Base-by-base conservation (phyloP, 1,284 basidiomycete genomes). In the Apiotrichum brassicae region DNA sequence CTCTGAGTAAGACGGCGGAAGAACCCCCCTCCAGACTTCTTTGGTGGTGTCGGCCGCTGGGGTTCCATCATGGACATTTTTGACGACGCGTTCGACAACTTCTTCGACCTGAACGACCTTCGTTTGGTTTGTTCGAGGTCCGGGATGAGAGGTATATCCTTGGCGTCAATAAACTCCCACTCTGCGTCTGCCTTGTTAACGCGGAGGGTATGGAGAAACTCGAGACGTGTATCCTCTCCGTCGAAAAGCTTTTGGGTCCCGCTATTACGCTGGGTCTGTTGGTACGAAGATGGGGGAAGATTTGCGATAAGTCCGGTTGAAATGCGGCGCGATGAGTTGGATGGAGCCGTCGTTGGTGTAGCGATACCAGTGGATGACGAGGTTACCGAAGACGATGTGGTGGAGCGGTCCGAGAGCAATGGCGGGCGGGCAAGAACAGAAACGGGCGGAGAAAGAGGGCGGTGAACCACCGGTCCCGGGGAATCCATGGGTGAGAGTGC, bases 81-180 rank as follows among this genome's bases (percentile, higher is more conserved):
- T 13, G 14, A 19, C 16, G 40, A 28, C n/a, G n/a, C n/a, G n/a
- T n/a, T n/a, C 24, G 26, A 6, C 18, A 4, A 16, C 33, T 7
- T 34, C n/a, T 16, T 34, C 33, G n/a, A n/a, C 22, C 40, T 28
- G 19, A 23, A 42, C 14, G 16, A n/a, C 26, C 25, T 42, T 13
- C 33, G 12, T 19, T 42, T 13, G 12, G 12, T 19, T 30, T 42
- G 5, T 20, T 20, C 5, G 16, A 4, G 18, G 16, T 13, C n/a
- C 16, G 40, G 18, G 20, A 22, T 16, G 28, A 32, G 25, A 4
- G 32, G 42, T 18, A 30, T 18, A n/a, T 44, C 43, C 13, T 20
- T 26, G 3, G 32, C 19, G 24, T 44, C 53, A 24, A 56, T 42
- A 16, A 56, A 13, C 38, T 56, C 50, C 54, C 54, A 56, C 37